phyloP scores from a whole-genome alignment of 176 grass and related monocot genomes.

The Triticum urartu region DNA sequence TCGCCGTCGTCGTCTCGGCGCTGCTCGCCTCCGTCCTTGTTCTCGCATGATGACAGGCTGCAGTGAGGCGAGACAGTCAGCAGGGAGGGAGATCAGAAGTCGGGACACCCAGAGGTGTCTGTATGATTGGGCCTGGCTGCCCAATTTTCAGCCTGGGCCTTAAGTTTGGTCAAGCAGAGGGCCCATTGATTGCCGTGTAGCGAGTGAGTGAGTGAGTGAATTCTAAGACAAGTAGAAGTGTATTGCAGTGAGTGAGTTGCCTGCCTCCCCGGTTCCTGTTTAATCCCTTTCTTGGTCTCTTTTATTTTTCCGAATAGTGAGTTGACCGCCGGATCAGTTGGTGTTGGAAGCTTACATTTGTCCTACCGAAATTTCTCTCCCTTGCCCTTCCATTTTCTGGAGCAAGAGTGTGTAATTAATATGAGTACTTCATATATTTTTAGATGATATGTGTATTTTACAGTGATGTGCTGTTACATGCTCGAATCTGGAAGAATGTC shows the following conservation, averaged over 20 bases:
- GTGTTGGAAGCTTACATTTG: too few relatives aligned
- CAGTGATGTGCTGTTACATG: not conserved
- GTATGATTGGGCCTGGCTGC: not conserved
- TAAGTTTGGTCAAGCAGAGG: not conserved
- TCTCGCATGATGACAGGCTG: not conserved
- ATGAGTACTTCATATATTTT: not conserved
- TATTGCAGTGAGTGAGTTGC: not conserved
- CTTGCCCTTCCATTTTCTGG: not conserved
- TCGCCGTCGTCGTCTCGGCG: constrained; percentile 18
- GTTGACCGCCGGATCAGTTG: too few relatives aligned
- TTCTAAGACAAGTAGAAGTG: too few relatives aligned
- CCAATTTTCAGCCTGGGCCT: not conserved
- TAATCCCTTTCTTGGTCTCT: too few relatives aligned
- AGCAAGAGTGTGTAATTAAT: not conserved
- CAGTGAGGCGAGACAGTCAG: not conserved
- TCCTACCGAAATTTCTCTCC: not conserved
- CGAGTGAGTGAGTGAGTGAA: not conserved
- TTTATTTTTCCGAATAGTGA: too few relatives aligned
- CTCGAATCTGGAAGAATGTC: not conserved
- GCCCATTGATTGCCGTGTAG: not conserved
- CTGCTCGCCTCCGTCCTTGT: not conserved
- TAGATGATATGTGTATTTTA: too few relatives aligned
- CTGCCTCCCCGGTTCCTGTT: not conserved
- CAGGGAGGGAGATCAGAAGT: not conserved
- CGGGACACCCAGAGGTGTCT: not conserved